Percentiles rank a stretch among this genome's conserved stretches.
phyloP scores from a whole-genome alignment of 2,329 filamentous ascomycete genomes.

The Alternaria infectoria region DNA sequence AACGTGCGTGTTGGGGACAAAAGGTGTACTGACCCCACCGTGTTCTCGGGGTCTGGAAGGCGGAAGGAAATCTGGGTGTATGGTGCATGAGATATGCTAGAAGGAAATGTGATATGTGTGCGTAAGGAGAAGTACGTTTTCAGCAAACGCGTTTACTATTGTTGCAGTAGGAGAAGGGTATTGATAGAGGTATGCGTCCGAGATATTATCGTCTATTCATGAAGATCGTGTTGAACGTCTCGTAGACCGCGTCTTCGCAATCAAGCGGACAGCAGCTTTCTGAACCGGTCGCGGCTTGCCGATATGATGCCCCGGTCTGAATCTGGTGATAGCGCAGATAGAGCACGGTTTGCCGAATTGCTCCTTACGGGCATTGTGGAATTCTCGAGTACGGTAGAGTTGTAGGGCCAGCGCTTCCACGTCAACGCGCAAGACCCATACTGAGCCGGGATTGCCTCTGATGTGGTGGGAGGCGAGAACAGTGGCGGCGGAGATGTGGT shows the following conservation, averaged over 20 bases:
- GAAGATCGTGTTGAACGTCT: not conserved
- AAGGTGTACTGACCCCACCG: not conserved
- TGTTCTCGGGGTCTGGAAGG: not conserved
- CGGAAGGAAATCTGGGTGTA: not conserved
- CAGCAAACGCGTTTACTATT: not conserved
- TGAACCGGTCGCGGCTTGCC: not conserved
- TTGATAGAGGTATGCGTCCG: not conserved
- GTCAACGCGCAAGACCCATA: slow-evolving; percentile 38
- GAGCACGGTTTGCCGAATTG: slow-evolving; percentile 32
- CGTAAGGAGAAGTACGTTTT: not conserved
- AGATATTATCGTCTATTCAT: not conserved
- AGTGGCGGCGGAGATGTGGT: slow-evolving; percentile 31
- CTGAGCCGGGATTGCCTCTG: slow-evolving; percentile 18
- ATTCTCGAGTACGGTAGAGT: slow-evolving; percentile 38
- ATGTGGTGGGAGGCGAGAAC: slow-evolving; percentile 21
- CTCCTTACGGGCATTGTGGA: slow-evolving; percentile 31
- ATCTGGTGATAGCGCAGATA: slow-evolving; percentile 29
- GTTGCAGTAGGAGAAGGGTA: not conserved
- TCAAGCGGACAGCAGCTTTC: not conserved
- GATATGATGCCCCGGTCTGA: not conserved
- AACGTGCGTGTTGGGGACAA: not conserved
- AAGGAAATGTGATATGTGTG: not conserved
- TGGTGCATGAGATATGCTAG: too few species aligned
- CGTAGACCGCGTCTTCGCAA: not conserved
- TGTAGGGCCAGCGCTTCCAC: slow-evolving; percentile 38